phyloP scores from a whole-genome alignment of 1,139 yeast genomes.

The Debaryomyces fabryi region DNA sequence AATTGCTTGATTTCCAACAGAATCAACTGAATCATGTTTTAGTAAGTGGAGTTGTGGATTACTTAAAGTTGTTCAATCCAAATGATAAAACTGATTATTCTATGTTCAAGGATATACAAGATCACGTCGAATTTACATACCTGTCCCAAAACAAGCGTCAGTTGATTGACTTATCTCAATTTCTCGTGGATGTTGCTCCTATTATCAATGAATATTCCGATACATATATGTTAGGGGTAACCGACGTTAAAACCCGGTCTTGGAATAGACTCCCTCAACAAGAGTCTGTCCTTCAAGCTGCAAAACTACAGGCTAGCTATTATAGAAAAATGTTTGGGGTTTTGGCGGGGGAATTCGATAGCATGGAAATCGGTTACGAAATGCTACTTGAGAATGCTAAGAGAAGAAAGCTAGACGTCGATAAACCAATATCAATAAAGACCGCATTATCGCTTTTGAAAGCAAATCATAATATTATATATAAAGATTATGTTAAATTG shows the following conservation, averaged over 20 bases:
- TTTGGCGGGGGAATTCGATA: constrained; percentile 29
- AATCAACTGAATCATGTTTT: constrained; percentile 31
- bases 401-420: constrained; percentile 49
- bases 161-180: constrained; percentile 26
- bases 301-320: constrained; percentile 60
- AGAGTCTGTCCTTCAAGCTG: constrained; percentile 47
- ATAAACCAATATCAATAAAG: constrained; percentile 48
- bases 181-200: constrained; percentile 20
- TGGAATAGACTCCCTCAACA: constrained; percentile 46
- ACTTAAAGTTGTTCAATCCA: constrained; percentile 34
- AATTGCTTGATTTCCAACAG: constrained; percentile 13
- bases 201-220: constrained; percentile 21
- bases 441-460: constrained; percentile 39
- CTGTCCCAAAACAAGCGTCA: constrained; percentile 12
- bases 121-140: constrained; percentile 13
- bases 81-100: constrained; percentile 20
- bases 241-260: constrained; percentile 65
- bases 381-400: constrained; percentile 48
- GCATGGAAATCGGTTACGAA: constrained; percentile 25
- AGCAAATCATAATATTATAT: constrained; percentile 33
- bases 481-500: constrained; percentile 47
- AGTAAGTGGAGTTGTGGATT: constrained; percentile 67
- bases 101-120: constrained; percentile 29
- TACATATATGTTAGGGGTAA: constrained; percentile 30
- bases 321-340: constrained; percentile 49